phyloP scores from a whole-genome alignment of 2,329 filamentous ascomycete species.

The Fusarium albidum region DNA sequence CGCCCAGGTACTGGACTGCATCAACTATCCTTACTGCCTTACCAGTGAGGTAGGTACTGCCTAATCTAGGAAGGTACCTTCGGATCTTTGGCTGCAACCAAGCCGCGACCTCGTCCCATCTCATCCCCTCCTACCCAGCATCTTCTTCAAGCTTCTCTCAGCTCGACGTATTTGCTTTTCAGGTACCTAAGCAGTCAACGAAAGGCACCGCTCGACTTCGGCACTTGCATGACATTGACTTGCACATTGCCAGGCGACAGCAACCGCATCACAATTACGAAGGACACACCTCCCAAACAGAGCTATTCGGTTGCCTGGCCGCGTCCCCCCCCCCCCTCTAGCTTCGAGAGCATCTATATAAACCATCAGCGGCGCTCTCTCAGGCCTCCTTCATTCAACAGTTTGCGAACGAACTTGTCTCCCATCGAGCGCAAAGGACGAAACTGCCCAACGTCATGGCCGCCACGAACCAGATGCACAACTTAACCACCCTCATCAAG shows the following conservation, averaged over 20 bases:
- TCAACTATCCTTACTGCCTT: slow-evolving; percentile 25
- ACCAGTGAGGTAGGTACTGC: no score
- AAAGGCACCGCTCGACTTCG: background rate
- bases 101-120: slow-evolving; percentile 28
- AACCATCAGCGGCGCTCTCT: background rate
- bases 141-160: slow-evolving; percentile 1
- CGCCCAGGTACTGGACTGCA: slow-evolving; percentile 6
- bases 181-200: slow-evolving; percentile 2
- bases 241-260: background rate
- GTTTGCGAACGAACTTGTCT: background rate
- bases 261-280: slow-evolving; percentile 4
- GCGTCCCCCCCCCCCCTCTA: background rate
- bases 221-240: background rate
- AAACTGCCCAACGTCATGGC: slow-evolving; percentile 62
- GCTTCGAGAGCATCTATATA: slow-evolving; percentile 1
- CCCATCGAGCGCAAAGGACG: background rate
- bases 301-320: slow-evolving; percentile 25
- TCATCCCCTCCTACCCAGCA: slow-evolving; percentile 2
- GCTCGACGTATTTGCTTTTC: background rate
- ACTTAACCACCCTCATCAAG: slow-evolving; percentile 97
- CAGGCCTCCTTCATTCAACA: background rate
- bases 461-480: slow-evolving; percentile 87
- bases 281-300: slow-evolving; percentile 19
- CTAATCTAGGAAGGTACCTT: no score
- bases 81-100: slow-evolving; percentile 16